Evolutionary conservation across 805 yeast genomes (phyloP), one percentile per base, ranked within the genome.

Genomic region (Kazachstania bromeliacearum): DNA sequence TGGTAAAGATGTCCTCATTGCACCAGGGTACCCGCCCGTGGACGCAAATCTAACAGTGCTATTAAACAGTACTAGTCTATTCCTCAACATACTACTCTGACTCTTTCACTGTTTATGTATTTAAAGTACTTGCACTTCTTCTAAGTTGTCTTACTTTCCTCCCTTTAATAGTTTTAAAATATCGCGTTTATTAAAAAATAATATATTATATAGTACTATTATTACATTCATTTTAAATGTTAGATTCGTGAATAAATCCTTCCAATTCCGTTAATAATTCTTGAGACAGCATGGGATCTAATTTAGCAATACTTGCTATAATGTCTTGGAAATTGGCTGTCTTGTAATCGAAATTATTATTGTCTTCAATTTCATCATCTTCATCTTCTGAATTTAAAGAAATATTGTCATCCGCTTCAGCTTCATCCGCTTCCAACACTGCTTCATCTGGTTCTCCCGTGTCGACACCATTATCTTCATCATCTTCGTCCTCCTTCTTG

Each of bases 371-470:
- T 5, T 40, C 46, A 5, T 36, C 43, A 0, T 52, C 55, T 2
- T 46, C 48, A 16, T 42, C 51, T 19, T 36, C 40, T 1, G 52
- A 45, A 23, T 32, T 15, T n/a, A 38, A 46, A 3, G 46, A 40
- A 23, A 57, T 51, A 21, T 50, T 39, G 3, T 51, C 59, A 31
- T 60, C 59, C 5, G 46, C 55, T 13, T 53, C 59, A 2, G 40
- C 47, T 33, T 53, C 61, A 23, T 57, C 62, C 2, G 50, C 58
- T n/a, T 50, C 60, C 22, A 50, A 38, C 1, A 44, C 56, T 1
- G 45, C 53, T 7, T 55, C 61, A 29, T 57, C 60, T 2, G 51
- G 49, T 19, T 55, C 60, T 5, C 58, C 62, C 10, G 58, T 48
- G 5, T 48, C 50, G 8, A 53, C 58, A 16, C 59, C 61, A 19